Base-by-base conservation (phyloP, 345 rosid genomes). In the Eucalyptus marginata region DNA sequence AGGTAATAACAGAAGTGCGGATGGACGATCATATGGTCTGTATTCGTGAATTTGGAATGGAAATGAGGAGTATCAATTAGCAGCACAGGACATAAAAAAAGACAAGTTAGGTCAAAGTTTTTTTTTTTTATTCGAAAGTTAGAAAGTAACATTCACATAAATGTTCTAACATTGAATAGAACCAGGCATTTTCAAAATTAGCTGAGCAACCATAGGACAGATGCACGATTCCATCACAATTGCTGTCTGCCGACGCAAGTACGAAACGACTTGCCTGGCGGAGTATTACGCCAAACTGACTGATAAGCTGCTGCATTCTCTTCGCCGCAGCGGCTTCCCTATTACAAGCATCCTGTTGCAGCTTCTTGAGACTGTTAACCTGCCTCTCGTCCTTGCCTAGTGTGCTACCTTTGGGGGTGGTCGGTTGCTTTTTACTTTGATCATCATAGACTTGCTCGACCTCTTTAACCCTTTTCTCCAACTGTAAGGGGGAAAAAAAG, bases 271-370 rank as follows among this genome's bases (percentile, higher is more conserved):
- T 85, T 81, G 90, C 97, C 92, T 94, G 94, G 49, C 94, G 95
- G 85, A 97, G 90, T 87, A 96, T 94, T 22, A 92, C 87, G 86
- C 95, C 95, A 68, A 97, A 95, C 52, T 96, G 99, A 49, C 93
- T 93, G 88, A 97, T 95, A 27, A 97, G 98, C 89, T 97, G 98
- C 88, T 96, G 96, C 99, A 94, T 97, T 93, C 96, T 92, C 92
- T 94, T 96, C 12, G 94, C 96, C 91, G 98, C 96, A 88, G 94
- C 95, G 25, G 96, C 97, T 89, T 95, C 96, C 86, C 96, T 90
- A 36, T 91, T 93, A 0, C 94, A 89, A 0, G 96, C 97, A 87
- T 93, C 97, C 90, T 92, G 94, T 89, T 95, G 96, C 88, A 92
- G 93, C 92, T 93, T 95, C 93, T 95, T 94, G 58, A 93, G 89